Evolutionary conservation across 306 rosid genomes (phyloP).

Genomic region (Cucurbita pepo): DNA sequence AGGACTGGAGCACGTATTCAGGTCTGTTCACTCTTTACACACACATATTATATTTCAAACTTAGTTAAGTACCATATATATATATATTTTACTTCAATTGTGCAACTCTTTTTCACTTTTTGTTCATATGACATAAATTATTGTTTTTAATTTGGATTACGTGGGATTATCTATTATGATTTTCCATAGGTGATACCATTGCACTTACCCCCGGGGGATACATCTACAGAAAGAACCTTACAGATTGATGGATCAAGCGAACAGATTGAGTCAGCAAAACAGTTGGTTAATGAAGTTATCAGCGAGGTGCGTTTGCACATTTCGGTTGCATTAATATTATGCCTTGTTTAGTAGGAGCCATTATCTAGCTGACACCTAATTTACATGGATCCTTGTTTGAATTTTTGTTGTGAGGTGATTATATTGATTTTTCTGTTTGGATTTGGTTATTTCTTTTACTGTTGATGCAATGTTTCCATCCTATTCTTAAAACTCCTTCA

Average conservation of each 20-base stretch:
- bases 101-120: neutral
- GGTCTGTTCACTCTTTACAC: conserved; percentile 21
- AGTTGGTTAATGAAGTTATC: conserved; percentile 65
- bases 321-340: neutral
- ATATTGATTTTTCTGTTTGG: neutral
- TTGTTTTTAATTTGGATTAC: neutral
- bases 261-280: conserved; percentile 81
- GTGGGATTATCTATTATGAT: neutral
- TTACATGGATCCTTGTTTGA: neutral
- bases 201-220: conserved; percentile 96
- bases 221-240: conserved; percentile 66
- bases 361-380: neutral
- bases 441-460: neutral
- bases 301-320: conserved; percentile 56
- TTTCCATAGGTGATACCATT: conserved; percentile 76
- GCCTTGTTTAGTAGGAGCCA: neutral
- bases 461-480: neutral
- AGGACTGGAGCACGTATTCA: conserved; percentile 84
- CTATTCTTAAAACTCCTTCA: neutral
- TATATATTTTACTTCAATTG: neutral
- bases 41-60: neutral
- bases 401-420: neutral
- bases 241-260: conserved; percentile 84
- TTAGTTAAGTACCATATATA: too few species aligned
- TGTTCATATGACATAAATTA: neutral